Evolutionary conservation across 2,329 filamentous ascomycete genomes (phyloP), one percentile per base, ranked within the genome.

Genomic region (Golovinomyces cichoracearum): DNA sequence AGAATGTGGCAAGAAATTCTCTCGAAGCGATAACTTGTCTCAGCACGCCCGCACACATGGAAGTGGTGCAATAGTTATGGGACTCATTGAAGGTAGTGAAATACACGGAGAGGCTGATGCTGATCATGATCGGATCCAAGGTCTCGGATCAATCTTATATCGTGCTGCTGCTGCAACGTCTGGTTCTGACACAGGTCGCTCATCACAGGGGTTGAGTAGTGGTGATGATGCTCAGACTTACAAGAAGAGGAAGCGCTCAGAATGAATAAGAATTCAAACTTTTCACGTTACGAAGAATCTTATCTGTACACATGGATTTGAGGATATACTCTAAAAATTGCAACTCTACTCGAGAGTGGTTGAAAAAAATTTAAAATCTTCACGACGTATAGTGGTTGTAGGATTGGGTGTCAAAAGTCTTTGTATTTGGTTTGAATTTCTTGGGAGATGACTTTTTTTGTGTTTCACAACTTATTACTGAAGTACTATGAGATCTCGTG

Each of bases 1-100:
- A 55, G 88, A 98, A 68, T 98, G 90, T 61, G 88, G 90, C 58
- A 98, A 98, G 80, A 94, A 93, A 71, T 98, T 95, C 68, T 95
- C 88, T 19, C 80, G 90, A 58, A 93, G 83, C 57, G 90, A 98
- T 67, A 98, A 98, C 70, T 74, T 98, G 15, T 83, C 85, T 22
- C 90, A 98, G 67, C 90, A 98, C 63, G 80, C 90, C 54, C 78
- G 90, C 53, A 98, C 90, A 4, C 90, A 98, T 61, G 85, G 85
- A 50, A 80, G 78, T 51, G 84, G 85, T 53, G 83, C 85, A 52
- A 82, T 94, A 55, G 78, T 92, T 59, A 88, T 95, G 80, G 83
- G 83, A 59, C 73, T 94, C 46, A 71, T 92, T 46, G 83, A 88
- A 54, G 73, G 80, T 49, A 72, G 72, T 40, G 79, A 83, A 66